These are phyloP conservation scores for Schizochytrium sp. DNA, from an alignment of 108 stramenopile genomes.

Conservation along the genomic window DNA sequence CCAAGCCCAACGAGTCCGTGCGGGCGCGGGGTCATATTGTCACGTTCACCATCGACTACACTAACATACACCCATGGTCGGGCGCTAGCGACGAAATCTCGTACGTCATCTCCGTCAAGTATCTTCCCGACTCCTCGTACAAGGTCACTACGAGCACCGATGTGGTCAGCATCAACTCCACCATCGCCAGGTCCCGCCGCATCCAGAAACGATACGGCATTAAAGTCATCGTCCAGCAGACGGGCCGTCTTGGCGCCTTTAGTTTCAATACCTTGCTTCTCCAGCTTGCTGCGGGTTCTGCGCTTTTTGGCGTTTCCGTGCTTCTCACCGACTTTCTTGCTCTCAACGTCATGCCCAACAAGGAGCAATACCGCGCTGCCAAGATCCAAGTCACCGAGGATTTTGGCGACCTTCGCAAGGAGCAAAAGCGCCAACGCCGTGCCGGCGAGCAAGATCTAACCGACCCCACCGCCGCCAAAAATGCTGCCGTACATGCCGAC, in stretches of 20 bases:
- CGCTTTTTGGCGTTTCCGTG: neutral
- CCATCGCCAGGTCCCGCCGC: neutral
- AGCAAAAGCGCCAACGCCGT: neutral
- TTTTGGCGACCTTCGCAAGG: neutral
- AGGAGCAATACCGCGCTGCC: neutral
- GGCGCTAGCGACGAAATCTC: neutral
- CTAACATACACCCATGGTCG: neutral
- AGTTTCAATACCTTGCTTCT: neutral
- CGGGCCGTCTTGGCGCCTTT: neutral
- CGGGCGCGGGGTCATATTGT: slow-evolving; percentile 13
- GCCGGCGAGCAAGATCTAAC: neutral
- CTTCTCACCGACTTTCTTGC: neutral
- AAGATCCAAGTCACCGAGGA: slow-evolving; percentile 2
- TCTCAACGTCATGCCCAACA: neutral
- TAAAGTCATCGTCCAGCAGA: neutral
- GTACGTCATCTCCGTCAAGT: neutral
- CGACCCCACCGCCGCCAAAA: no score
- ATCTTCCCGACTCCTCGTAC: neutral
- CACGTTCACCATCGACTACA: neutral
- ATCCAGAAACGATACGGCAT: neutral
- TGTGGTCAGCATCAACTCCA: neutral
- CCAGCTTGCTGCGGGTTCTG: slow-evolving; percentile 7
- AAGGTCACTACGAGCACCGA: neutral
- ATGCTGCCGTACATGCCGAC: no score
- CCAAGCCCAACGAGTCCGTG: neutral